These are phyloP conservation scores for Fusarium xyrophilum DNA, from an alignment of 2,329 filamentous ascomycete species.

Conservation along the genomic window DNA sequence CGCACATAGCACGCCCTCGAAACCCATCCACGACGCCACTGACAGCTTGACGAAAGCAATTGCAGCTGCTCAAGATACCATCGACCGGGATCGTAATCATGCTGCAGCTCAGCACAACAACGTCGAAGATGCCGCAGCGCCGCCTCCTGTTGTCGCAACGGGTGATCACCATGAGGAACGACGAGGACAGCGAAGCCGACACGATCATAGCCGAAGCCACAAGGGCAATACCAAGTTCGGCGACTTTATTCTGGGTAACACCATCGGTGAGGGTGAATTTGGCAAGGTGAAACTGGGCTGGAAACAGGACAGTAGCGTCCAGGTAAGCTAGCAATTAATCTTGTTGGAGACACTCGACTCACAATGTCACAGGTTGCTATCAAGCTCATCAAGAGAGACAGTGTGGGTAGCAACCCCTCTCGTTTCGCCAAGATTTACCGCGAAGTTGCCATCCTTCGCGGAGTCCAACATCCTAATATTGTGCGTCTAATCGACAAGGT, in stretches of 20 bases:
- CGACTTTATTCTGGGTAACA: slow-evolving; percentile 94
- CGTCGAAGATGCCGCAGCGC: slow-evolving; percentile 52
- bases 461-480: slow-evolving; percentile 93
- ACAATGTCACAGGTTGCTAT: slow-evolving; percentile 76
- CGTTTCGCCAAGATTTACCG: slow-evolving; percentile 96
- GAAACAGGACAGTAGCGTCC: slow-evolving; percentile 92
- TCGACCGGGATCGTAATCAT: slow-evolving; percentile 42
- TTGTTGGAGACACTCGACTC: slow-evolving; percentile 8
- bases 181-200: slow-evolving; percentile 61
- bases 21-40: slow-evolving; percentile 76
- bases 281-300: slow-evolving; percentile 98
- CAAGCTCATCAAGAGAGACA: slow-evolving; percentile 94
- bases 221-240: slow-evolving; percentile 85
- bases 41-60: slow-evolving; percentile 80
- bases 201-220: slow-evolving; percentile 61
- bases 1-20: slow-evolving; percentile 53
- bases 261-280: slow-evolving; percentile 96
- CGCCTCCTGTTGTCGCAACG: slow-evolving; percentile 54
- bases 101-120: slow-evolving; percentile 35
- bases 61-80: slow-evolving; percentile 45
- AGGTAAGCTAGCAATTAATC: slow-evolving; percentile 56
- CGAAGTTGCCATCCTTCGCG: slow-evolving; percentile 89
- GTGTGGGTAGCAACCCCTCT: slow-evolving; percentile 84
- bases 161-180: slow-evolving; percentile 56
- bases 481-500: slow-evolving; percentile 98